Evolutionary conservation across 208 protist species (phyloP).

Genomic region (Novymonas esmeraldas): DNA sequence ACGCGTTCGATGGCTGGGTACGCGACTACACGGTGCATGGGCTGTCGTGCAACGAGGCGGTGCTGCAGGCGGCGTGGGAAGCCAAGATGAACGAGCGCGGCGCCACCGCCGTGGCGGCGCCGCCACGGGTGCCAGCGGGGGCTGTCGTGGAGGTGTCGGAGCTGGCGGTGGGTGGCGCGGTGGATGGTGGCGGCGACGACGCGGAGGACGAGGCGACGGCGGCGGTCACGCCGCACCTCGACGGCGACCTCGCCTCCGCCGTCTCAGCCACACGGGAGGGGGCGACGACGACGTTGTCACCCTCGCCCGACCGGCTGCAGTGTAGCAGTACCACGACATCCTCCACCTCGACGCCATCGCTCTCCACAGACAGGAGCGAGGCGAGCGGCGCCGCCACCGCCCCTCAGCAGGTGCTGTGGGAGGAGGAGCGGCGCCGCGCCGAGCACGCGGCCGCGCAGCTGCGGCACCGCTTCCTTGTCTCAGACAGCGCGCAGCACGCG

Average conservation of each 20-base stretch:
- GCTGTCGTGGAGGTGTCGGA: neutral
- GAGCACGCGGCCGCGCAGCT: conserved; percentile 11
- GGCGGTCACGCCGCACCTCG: neutral
- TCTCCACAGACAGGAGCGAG: neutral
- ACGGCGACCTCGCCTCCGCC: too few relatives aligned
- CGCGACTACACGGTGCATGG: conserved; percentile 48
- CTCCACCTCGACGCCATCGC: conserved; percentile 1
- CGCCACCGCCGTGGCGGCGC: neutral
- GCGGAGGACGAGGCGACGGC: neutral
- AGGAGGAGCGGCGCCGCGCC: conserved; percentile 29
- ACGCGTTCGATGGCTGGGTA: conserved; percentile 34
- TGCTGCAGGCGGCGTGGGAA: conserved; percentile 31
- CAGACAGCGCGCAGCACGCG: conserved; percentile 47
- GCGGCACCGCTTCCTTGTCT: conserved; percentile 57
- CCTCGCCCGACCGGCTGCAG: conserved; percentile 25
- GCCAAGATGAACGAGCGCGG: conserved; percentile 31
- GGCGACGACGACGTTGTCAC: conserved; percentile 4
- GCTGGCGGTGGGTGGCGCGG: neutral
- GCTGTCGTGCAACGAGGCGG: conserved; percentile 28
- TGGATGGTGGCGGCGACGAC: neutral
- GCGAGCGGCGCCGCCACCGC: neutral
- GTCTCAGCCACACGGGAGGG: neutral
- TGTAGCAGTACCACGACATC: conserved; percentile 34
- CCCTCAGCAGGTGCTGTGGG: conserved; percentile 19
- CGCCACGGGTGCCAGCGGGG: neutral